Percentiles rank a stretch among this genome's conserved stretches.
These are phyloP conservation scores for Penicillium pancosmium DNA, from an alignment of 495 filamentous ascomycete species.

Conservation along the genomic window DNA sequence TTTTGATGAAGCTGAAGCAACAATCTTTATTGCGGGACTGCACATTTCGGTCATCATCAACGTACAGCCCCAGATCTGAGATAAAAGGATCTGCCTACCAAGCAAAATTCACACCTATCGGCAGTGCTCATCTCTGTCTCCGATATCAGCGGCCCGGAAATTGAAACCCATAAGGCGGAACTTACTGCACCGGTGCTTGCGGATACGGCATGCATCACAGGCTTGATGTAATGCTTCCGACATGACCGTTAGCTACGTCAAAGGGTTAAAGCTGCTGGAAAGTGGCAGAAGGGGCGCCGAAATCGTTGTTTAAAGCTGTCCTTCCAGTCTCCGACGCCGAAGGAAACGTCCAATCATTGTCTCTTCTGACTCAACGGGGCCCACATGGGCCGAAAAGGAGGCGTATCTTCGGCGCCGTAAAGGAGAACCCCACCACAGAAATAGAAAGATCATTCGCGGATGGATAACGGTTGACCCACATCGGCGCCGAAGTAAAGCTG, in stretches of 20 bases:
- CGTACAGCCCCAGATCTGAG: not conserved
- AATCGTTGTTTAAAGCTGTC: too few species aligned
- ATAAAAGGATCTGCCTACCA: not conserved
- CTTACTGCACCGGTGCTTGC: slow-evolving; percentile 8
- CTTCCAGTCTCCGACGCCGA: not conserved
- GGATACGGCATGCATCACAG: slow-evolving; percentile 9
- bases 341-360: not conserved
- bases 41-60: too few species aligned
- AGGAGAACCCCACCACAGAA: too few species aligned
- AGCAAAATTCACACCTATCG: slow-evolving; percentile 8
- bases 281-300: too few species aligned
- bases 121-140: not conserved
- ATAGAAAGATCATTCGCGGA: too few species aligned
- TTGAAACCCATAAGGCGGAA: not conserved
- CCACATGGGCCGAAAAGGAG: too few species aligned
- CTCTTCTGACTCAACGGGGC: too few species aligned
- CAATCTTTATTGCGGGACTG: slow-evolving; percentile 2
- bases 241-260: not conserved
- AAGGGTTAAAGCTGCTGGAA: not conserved
- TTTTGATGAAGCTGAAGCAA: slow-evolving; percentile 5
- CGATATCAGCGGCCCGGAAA: not conserved
- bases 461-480: not conserved
- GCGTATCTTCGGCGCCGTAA: too few species aligned
- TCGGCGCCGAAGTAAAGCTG: not conserved
- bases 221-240: not conserved